Conservation (phyloP, 441 rosid species). For the Pelargonium fulgidum region DNA sequence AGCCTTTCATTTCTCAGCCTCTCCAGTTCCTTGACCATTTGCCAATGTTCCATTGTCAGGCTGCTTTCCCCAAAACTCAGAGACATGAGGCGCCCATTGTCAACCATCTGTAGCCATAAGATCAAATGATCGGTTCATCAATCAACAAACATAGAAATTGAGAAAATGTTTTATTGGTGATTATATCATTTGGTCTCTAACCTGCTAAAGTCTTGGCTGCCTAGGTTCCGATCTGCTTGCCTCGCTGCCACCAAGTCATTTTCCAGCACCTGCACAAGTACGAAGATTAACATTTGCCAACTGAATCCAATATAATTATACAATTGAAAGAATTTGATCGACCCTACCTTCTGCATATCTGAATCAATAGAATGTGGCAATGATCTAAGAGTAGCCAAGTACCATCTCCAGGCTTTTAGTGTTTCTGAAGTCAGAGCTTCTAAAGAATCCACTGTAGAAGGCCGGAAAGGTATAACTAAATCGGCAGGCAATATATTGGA, state of each 20-base stretch:
- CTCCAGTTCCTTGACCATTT: constrained; percentile 79
- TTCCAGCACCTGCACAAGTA: constrained; percentile 50
- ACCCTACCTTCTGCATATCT: constrained; percentile 66
- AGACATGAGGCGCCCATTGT: constrained; percentile 79
- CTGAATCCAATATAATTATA: background rate
- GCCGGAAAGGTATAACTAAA: constrained; percentile 61
- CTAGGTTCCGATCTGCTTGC: constrained; percentile 66
- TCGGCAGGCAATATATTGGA: constrained; percentile 81
- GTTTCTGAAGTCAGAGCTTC: constrained; percentile 40
- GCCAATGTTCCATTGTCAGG: constrained; percentile 70
- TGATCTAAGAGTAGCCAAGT: constrained; percentile 63
- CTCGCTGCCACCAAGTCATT: constrained; percentile 76
- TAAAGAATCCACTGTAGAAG: constrained; percentile 34
- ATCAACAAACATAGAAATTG: background rate
- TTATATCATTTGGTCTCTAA: constrained; percentile 9
- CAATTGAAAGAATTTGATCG: background rate
- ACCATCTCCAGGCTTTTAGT: constrained; percentile 71
- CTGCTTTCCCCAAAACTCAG: constrained; percentile 63
- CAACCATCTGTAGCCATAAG: constrained; percentile 45
- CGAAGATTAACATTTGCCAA: background rate
- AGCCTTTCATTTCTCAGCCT: constrained; percentile 69
- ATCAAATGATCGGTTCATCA: too few relatives aligned
- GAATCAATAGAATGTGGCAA: constrained; percentile 60
- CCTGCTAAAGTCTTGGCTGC: constrained; percentile 82
- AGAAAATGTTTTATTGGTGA: background rate